Conservation (phyloP, 345 rosid species). For the Lumnitzera littorea region DNA sequence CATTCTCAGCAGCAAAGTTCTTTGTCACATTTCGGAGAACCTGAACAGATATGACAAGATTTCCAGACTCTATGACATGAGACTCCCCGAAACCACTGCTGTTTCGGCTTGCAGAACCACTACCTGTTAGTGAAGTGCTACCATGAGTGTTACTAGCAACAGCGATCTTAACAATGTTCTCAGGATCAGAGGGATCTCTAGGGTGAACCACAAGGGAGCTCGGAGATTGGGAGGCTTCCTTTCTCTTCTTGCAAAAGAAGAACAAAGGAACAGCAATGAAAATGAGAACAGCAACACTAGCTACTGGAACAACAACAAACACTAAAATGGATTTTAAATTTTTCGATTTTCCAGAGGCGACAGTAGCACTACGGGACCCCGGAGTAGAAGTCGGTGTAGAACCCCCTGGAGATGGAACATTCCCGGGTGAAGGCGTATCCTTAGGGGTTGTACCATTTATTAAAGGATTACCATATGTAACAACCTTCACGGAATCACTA, state of each 20-base stretch:
- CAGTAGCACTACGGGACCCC: conserved; percentile 13
- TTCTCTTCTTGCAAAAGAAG: conserved; percentile 40
- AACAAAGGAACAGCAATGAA: conserved; percentile 36
- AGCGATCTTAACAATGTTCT: conserved; percentile 45
- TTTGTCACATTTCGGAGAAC: conserved; percentile 65
- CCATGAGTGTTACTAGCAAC: conserved; percentile 43
- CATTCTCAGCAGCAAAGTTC: conserved; percentile 55
- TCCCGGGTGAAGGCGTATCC: conserved; percentile 18
- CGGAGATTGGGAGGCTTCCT: conserved; percentile 21
- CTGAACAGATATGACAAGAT: conserved; percentile 64
- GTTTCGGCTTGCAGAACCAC: conserved; percentile 45
- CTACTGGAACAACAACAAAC: conserved; percentile 40
- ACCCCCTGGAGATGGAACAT: conserved; percentile 16
- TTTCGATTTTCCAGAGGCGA: conserved; percentile 14
- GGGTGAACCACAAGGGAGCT: conserved; percentile 61
- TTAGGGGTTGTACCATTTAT: conserved; percentile 11
- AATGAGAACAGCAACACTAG: conserved; percentile 34
- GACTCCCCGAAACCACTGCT: conserved; percentile 43
- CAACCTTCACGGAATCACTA: conserved; percentile 18
- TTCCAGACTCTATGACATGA: conserved; percentile 64
- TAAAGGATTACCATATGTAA: conserved; percentile 36
- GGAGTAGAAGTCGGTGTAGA: conserved; percentile 11
- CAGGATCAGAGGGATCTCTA: conserved; percentile 52
- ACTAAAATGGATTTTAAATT: conserved; percentile 20
- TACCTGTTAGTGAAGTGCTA: conserved; percentile 33